Evolutionary conservation across 192 early-diverging fungal genomes (phyloP).

Genomic region (Funneliformis geosporum): DNA sequence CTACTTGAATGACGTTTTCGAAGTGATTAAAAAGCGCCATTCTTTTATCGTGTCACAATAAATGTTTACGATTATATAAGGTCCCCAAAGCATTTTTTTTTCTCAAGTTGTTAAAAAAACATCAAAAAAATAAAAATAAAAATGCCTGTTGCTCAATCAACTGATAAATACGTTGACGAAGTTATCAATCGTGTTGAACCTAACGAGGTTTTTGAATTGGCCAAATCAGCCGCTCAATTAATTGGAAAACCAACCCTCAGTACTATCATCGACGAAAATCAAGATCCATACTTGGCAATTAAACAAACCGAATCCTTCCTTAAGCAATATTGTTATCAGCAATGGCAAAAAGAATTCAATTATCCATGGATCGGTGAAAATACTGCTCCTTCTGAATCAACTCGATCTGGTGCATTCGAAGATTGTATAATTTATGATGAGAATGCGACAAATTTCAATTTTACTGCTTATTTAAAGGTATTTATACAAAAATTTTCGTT

Average conservation of each 20-base stretch:
- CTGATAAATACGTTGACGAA: not conserved
- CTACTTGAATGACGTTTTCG: too few relatives aligned
- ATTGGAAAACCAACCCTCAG: not conserved
- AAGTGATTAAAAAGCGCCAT: too few relatives aligned
- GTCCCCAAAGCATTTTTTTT: too few relatives aligned
- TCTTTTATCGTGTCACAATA: too few relatives aligned
- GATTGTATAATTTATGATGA: not conserved
- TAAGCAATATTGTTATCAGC: not conserved
- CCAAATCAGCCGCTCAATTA: not conserved
- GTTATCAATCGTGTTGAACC: not conserved
- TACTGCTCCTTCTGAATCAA: not conserved
- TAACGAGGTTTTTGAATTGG: not conserved
- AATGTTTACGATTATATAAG: too few relatives aligned
- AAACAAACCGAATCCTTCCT: not conserved
- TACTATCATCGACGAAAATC: not conserved
- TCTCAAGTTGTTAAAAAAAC: too few relatives aligned
- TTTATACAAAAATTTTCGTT: not conserved
- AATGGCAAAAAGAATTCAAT: not conserved
- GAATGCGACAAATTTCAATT: not conserved
- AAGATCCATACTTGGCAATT: not conserved
- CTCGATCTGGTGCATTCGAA: not conserved
- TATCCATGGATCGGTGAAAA: not conserved
- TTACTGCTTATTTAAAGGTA: slow-evolving; percentile 4
- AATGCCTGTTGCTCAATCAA: not conserved
- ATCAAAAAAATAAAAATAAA: not conserved